Evolutionary conservation across 768 basidiomycete genomes (phyloP).

Genomic region (Cyclocybe cylindracea): DNA sequence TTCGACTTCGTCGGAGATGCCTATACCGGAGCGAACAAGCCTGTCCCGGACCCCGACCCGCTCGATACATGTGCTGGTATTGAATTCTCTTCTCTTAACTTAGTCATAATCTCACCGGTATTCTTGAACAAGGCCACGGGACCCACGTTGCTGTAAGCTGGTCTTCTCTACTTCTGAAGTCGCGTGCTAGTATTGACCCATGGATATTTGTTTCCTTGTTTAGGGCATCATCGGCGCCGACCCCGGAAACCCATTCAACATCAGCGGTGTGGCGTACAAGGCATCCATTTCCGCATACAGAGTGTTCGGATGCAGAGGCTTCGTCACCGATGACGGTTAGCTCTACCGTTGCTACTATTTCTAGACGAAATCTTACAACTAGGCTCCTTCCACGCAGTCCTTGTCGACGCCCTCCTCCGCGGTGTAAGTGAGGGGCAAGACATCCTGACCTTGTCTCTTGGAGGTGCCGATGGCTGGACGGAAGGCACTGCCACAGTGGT

Average conservation of each 20-base stretch:
- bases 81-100: too few relatives aligned
- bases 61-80: slow-evolving; percentile 11
- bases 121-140: slow-evolving; percentile 36
- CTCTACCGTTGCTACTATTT: background rate
- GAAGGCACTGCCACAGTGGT: slow-evolving; percentile 52
- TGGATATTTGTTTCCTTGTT: background rate
- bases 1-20: slow-evolving; percentile 58
- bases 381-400: slow-evolving; percentile 15
- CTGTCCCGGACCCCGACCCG: slow-evolving; percentile 14
- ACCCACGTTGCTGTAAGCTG: slow-evolving; percentile 45
- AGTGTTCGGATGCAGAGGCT: slow-evolving; percentile 59
- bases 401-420: slow-evolving; percentile 48
- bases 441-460: slow-evolving; percentile 64
- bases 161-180: background rate
- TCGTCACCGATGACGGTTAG: slow-evolving; percentile 51
- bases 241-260: slow-evolving; percentile 58
- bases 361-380: too few relatives aligned
- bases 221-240: slow-evolving; percentile 62
- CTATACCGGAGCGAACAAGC: slow-evolving; percentile 25
- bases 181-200: background rate
- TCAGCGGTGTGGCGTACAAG: slow-evolving; percentile 66
- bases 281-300: slow-evolving; percentile 55
- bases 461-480: slow-evolving; percentile 64
- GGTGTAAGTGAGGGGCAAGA: slow-evolving; percentile 55
- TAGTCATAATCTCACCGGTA: too few relatives aligned